phyloP scores from a whole-genome alignment of 2,329 filamentous ascomycete species.

The Cercospora zeina region DNA sequence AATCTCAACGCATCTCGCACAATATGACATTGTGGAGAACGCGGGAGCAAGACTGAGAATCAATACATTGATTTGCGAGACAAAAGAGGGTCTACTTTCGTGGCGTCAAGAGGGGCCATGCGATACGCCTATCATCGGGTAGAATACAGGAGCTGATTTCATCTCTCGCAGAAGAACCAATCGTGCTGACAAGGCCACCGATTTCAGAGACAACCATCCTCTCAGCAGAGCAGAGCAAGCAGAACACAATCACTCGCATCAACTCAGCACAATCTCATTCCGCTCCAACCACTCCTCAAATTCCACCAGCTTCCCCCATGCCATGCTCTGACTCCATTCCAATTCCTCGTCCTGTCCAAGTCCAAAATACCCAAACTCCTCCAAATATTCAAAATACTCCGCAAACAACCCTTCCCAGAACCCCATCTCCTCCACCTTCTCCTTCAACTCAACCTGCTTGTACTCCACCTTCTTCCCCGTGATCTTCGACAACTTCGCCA shows the following conservation, averaged over 20 bases:
- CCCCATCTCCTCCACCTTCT: slow-evolving; percentile 7
- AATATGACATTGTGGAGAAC: not conserved
- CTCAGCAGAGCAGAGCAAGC: not conserved
- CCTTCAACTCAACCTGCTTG: slow-evolving; percentile 18
- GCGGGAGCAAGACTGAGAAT: too few species aligned
- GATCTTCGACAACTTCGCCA: slow-evolving; percentile 19
- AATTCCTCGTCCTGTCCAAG: slow-evolving; percentile 39
- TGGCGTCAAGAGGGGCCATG: not conserved
- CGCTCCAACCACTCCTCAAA: slow-evolving; percentile 43
- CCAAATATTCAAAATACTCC: slow-evolving; percentile 29
- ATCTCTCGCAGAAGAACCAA: too few species aligned
- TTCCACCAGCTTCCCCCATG: slow-evolving; percentile 39
- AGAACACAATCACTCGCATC: not conserved
- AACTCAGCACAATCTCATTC: not conserved
- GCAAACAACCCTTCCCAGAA: slow-evolving; percentile 16
- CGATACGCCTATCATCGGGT: too few species aligned
- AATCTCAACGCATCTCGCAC: not conserved
- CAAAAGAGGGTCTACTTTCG: not conserved
- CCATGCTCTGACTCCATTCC: slow-evolving; percentile 36
- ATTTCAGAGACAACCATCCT: not conserved
- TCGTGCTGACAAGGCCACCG: not conserved
- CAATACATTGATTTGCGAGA: too few species aligned
- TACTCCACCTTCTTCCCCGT: slow-evolving; percentile 26
- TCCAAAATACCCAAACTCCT: slow-evolving; percentile 45
- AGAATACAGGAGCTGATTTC: too few species aligned